These are phyloP conservation scores for Neurospora sp. DNA, from an alignment of 2,329 filamentous ascomycete genomes.

Conservation along the genomic window DNA sequence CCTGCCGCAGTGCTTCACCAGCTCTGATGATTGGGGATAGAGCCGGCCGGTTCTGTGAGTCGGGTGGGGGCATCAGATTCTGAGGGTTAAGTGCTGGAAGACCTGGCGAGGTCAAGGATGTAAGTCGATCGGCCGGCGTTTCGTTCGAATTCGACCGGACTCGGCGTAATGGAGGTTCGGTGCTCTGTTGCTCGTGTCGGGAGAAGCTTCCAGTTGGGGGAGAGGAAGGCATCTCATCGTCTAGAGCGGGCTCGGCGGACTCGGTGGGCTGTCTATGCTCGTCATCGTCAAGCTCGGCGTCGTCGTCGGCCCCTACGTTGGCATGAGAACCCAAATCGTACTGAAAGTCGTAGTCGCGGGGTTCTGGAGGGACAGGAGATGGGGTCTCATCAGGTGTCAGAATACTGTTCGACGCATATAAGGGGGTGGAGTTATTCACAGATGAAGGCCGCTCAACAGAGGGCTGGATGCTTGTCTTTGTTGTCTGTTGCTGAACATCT, in stretches of 20 bases:
- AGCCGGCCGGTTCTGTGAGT: slow-evolving; percentile 29
- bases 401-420: slow-evolving; percentile 33
- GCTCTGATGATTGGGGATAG: slow-evolving; percentile 50
- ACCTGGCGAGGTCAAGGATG: slow-evolving; percentile 10
- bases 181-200: slow-evolving; percentile 1
- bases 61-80: slow-evolving; percentile 16
- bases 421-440: slow-evolving; percentile 24
- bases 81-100: slow-evolving; percentile 7
- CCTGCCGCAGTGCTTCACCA: slow-evolving; percentile 44
- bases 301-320: neutral
- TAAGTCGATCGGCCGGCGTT: slow-evolving; percentile 16
- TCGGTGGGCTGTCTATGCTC: slow-evolving; percentile 2
- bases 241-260: slow-evolving; percentile 9
- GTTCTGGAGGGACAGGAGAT: slow-evolving; percentile 23
- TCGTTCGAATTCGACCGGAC: slow-evolving; percentile 17
- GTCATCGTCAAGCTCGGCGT: neutral
- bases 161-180: slow-evolving; percentile 10
- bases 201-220: slow-evolving; percentile 20
- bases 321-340: slow-evolving; percentile 2
- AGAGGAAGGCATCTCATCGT: slow-evolving; percentile 24
- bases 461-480: slow-evolving; percentile 12
- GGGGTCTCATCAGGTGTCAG: slow-evolving; percentile 45
- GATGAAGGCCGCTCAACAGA: slow-evolving; percentile 23
- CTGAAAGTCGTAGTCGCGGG: slow-evolving; percentile 2
- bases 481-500: slow-evolving; percentile 1